Conservation (phyloP, 2,329 filamentous ascomycete genomes). For the Aureobasidium lini region DNA sequence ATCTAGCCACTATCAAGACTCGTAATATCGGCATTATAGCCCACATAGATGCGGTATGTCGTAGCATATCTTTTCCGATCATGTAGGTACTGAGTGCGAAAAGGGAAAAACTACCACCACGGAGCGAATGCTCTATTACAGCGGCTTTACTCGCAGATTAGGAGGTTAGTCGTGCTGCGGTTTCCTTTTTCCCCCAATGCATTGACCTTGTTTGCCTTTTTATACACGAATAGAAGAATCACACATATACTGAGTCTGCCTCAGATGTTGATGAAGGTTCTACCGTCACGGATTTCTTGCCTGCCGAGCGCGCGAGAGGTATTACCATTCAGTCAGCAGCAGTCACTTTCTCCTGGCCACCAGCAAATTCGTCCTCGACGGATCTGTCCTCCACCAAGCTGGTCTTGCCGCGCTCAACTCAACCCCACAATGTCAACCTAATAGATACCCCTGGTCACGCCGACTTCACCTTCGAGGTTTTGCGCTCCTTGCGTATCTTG, state of each 20-base stretch:
- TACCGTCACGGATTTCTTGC: slow-evolving; percentile 93
- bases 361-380: slow-evolving; percentile 29
- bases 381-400: neutral
- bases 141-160: slow-evolving; percentile 77
- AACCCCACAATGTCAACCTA: slow-evolving; percentile 69
- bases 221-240: neutral
- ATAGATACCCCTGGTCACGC: slow-evolving; percentile 97
- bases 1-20: slow-evolving; percentile 37
- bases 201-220: neutral
- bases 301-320: slow-evolving; percentile 81
- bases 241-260: neutral
- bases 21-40: slow-evolving; percentile 98
- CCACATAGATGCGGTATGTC: slow-evolving; percentile 78
- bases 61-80: neutral
- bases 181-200: neutral
- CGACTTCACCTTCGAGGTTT: slow-evolving; percentile 94
- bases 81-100: slow-evolving; percentile 15
- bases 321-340: slow-evolving; percentile 98
- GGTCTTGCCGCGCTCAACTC: slow-evolving; percentile 41
- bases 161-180: slow-evolving; percentile 47
- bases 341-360: slow-evolving; percentile 91
- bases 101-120: slow-evolving; percentile 95
- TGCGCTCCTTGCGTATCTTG: slow-evolving; percentile 78
- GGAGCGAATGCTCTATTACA: slow-evolving; percentile 98
- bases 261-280: slow-evolving; percentile 89